Evolutionary conservation across 108 stramenopile genomes (phyloP).

Genomic region (Cyclotella distinguenda): DNA sequence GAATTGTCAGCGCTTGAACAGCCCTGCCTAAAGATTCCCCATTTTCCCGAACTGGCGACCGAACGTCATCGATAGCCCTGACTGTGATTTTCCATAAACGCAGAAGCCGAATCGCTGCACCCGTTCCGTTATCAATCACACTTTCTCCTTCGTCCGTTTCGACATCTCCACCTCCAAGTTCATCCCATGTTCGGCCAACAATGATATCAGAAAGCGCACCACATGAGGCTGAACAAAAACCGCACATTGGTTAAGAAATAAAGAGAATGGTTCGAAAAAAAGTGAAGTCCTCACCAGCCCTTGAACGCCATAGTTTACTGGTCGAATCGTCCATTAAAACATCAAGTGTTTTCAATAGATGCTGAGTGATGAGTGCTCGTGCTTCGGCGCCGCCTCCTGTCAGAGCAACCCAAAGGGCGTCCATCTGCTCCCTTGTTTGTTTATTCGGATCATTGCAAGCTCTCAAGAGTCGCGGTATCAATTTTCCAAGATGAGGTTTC

Average conservation of each 20-base stretch:
- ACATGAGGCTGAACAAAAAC: constrained; percentile 72
- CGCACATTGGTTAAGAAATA: neutral
- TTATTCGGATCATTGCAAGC: constrained; percentile 82
- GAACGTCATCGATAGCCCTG: constrained; percentile 81
- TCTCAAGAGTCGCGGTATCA: constrained; percentile 76
- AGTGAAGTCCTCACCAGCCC: constrained; percentile 25
- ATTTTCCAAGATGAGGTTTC: constrained; percentile 68
- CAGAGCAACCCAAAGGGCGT: constrained; percentile 70
- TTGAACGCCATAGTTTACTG: constrained; percentile 75
- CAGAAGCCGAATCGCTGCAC: constrained; percentile 67
- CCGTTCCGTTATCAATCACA: constrained; percentile 11
- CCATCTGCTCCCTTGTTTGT: constrained; percentile 85
- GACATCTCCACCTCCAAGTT: constrained; percentile 73
- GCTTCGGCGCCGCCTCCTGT: constrained; percentile 85
- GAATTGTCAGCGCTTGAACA: constrained; percentile 62
- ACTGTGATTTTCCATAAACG: constrained; percentile 68
- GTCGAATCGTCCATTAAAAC: constrained; percentile 68
- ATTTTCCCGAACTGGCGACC: constrained; percentile 65
- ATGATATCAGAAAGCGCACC: constrained; percentile 80
- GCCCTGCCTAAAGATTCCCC: constrained; percentile 69
- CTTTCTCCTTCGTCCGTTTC: constrained; percentile 66
- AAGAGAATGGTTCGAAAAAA: neutral
- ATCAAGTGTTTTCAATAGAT: constrained; percentile 76
- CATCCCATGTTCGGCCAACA: constrained; percentile 78
- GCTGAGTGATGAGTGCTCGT: constrained; percentile 30